These are phyloP conservation scores for Lichtheimia ornata DNA, from an alignment of 371 early-diverging fungal genomes.

Conservation along the genomic window DNA sequence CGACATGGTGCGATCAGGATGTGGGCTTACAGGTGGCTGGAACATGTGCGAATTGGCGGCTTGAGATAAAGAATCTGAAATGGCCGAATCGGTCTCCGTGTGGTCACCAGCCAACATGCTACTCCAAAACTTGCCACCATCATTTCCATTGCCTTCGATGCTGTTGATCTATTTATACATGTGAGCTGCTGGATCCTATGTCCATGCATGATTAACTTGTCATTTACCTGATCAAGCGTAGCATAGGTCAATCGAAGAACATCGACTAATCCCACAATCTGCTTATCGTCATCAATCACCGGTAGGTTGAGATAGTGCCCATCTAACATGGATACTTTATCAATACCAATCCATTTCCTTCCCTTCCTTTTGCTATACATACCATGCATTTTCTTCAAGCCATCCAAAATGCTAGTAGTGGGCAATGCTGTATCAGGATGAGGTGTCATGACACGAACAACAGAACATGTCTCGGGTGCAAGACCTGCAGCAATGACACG, in stretches of 20 bases:
- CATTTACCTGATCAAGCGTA: constrained; percentile 67
- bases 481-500: constrained; percentile 94
- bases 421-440: constrained; percentile 94
- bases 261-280: constrained; percentile 89
- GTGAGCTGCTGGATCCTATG: no score
- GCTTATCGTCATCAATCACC: constrained; percentile 78
- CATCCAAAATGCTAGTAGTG: constrained; percentile 87
- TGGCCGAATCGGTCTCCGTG: constrained; percentile 44
- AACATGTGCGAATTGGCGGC: constrained; percentile 31
- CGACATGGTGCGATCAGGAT: constrained; percentile 30
- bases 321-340: constrained; percentile 51
- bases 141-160: constrained; percentile 39
- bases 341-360: not conserved
- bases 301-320: constrained; percentile 97
- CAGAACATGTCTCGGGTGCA: constrained; percentile 88
- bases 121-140: constrained; percentile 25
- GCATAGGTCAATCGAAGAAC: constrained; percentile 90
- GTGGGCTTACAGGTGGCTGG: constrained; percentile 29
- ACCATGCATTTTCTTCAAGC: constrained; percentile 94
- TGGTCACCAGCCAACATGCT: constrained; percentile 18
- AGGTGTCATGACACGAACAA: constrained; percentile 98
- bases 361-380: constrained; percentile 9
- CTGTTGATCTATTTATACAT: constrained; percentile 28
- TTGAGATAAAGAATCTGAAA: constrained; percentile 52
- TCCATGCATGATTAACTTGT: no score